Base-by-base conservation (phyloP, 306 rosid species). In the Prunus mume region DNA sequence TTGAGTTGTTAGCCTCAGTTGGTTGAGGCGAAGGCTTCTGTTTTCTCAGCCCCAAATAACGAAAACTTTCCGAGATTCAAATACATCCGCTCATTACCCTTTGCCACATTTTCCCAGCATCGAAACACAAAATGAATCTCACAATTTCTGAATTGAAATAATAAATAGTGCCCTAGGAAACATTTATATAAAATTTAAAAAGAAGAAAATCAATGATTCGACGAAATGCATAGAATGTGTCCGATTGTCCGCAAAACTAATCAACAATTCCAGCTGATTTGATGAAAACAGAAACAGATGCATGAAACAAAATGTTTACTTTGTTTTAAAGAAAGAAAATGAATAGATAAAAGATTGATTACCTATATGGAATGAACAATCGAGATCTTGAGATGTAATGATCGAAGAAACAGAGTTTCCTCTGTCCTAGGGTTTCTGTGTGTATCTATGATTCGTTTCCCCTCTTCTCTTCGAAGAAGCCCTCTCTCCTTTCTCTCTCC, bases 321-420 rank as follows among this genome's bases (percentile, higher is more conserved):
- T 22, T 6, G 30, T n/a, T 49, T 18, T 11, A 32, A 43, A 17
- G 9, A 46, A 58, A 6, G 9, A 24, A 11, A 4, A 61, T 3
- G 45, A 58, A 56, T 5, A 18, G 32, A 65, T 46, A 24, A 1
- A 5, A 47, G 61, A 75, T 64, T 57, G 71, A 54, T 62, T 56
- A 90, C 95, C 93, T 84, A 79, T 72, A 80, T 43, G 67, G 84
- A 81, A 69, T 76, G 80, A 83, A 78, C 85, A 86, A 82, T 85
- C 91, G 82, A 89, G 93, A 91, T 91, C 91, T 87, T 82, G 65
- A 73, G 86, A 86, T 77, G 89, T 74, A 86, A 83, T 76, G 84
- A 72, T 51, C 71, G 69, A 70, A 85, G 84, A 83, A 85, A 81
- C 75, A 79, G 63, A 24, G 74, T 41, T 61, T 60, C 62, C 70